Percentiles rank a stretch among this genome's conserved stretches.
phyloP scores from a whole-genome alignment of 768 basidiomycete species.

The Trametes coccinea region DNA sequence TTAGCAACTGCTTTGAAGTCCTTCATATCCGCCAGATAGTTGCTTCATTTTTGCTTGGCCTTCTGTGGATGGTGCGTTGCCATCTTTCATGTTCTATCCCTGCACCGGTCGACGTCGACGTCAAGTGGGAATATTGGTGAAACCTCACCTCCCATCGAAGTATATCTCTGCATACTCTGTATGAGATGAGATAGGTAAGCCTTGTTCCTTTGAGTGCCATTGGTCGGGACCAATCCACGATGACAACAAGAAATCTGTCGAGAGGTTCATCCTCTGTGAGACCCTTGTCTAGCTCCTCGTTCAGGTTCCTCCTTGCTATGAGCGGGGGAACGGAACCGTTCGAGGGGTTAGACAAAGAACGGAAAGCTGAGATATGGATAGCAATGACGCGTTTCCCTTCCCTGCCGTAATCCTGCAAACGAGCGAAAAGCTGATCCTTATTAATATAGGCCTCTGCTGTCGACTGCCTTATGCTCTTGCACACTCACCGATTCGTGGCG shows the following conservation, averaged over 20 bases:
- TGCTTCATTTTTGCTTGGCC: background rate
- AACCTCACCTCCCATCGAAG: too few species aligned
- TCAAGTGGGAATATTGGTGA: background rate
- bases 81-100: background rate
- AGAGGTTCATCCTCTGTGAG: slow-evolving; percentile 40
- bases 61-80: background rate
- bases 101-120: too few species aligned
- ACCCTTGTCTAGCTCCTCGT: slow-evolving; percentile 35
- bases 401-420: background rate
- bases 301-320: slow-evolving; percentile 37
- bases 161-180: too few species aligned
- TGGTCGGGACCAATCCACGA: slow-evolving; percentile 8
- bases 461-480: too few species aligned
- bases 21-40: background rate
- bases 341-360: slow-evolving; percentile 49
- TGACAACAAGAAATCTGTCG: slow-evolving; percentile 26
- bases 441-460: too few species aligned
- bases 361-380: slow-evolving; percentile 52
- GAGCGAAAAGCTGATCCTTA: background rate
- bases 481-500: too few species aligned
- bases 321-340: slow-evolving; percentile 44
- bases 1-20: slow-evolving; percentile 2
- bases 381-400: background rate
- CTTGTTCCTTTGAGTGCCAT: background rate
- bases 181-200: slow-evolving; percentile 3